phyloP scores from a whole-genome alignment of 768 basidiomycete genomes.

The Calocybe cyanea region DNA sequence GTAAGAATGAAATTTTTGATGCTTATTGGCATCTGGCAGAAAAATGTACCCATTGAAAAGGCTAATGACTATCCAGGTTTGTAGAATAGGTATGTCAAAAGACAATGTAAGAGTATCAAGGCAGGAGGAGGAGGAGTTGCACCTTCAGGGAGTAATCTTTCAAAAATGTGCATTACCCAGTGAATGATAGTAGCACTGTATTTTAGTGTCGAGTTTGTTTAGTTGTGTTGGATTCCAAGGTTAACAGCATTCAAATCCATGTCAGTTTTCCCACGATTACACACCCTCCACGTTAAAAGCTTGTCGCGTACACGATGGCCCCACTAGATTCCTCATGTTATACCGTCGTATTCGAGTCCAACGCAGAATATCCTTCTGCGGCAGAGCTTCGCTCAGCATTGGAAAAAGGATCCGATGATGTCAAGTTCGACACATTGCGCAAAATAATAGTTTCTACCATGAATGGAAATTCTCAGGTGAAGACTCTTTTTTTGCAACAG shows the following conservation, averaged over 20 bases:
- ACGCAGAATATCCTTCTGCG: conserved; percentile 69
- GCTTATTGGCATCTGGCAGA: no score
- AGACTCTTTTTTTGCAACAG: conserved; percentile 17
- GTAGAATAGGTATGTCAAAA: no score
- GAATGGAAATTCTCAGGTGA: conserved; percentile 90
- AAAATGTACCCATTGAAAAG: no score
- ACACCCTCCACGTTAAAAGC: conserved; percentile 14
- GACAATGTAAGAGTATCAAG: no score
- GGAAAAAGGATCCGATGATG: conserved; percentile 95
- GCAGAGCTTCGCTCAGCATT: conserved; percentile 78
- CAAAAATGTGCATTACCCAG: no score
- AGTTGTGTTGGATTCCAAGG: background rate
- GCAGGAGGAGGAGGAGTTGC: no score
- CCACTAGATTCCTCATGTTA: conserved; percentile 67
- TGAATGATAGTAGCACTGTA: no score
- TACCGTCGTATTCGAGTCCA: conserved; percentile 74
- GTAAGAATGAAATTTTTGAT: no score
- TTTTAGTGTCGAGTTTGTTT: background rate
- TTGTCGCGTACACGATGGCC: conserved; percentile 21
- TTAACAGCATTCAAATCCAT: conserved; percentile 1
- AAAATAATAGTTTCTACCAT: conserved; percentile 91
- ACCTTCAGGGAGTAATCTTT: no score
- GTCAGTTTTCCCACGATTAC: conserved; percentile 15
- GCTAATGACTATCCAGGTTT: no score
- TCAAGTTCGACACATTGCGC: conserved; percentile 94